Conservation (phyloP, 768 basidiomycete genomes). For the Amanita polypyramis region DNA sequence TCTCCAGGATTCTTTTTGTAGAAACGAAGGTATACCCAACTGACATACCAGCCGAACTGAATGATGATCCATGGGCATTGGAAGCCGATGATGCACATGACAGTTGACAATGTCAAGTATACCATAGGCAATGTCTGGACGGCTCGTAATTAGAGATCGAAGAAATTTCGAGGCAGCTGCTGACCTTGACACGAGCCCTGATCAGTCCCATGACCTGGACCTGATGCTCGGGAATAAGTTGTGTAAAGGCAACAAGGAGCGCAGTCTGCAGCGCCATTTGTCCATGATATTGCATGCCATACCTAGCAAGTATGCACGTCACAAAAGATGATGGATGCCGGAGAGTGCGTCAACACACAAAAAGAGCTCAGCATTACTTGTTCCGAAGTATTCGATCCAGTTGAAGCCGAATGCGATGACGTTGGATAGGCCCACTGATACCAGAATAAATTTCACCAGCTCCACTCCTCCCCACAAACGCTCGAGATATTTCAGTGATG, state of each 20-base stretch:
- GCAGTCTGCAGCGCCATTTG: constrained; percentile 87
- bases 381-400: constrained; percentile 73
- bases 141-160: constrained; percentile 5
- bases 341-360: constrained; percentile 41
- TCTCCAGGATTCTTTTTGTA: constrained; percentile 82
- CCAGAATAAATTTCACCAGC: constrained; percentile 74
- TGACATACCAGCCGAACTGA: constrained; percentile 98
- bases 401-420: constrained; percentile 81
- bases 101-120: constrained; percentile 82
- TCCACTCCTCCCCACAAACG: constrained; percentile 89
- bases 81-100: constrained; percentile 73
- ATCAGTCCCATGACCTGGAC: constrained; percentile 83
- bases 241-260: constrained; percentile 92
- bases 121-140: constrained; percentile 87
- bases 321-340: constrained; percentile 4
- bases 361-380: constrained; percentile 65
- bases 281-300: constrained; percentile 85
- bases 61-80: constrained; percentile 89
- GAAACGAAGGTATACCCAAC: constrained; percentile 94
- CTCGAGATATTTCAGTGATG: constrained; percentile 85
- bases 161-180: constrained; percentile 9
- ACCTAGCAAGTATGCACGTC: constrained; percentile 34
- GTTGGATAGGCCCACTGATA: constrained; percentile 73
- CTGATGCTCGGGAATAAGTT: constrained; percentile 96
- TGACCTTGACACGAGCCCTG: constrained; percentile 84